Conservation (phyloP, 2,329 filamentous ascomycete genomes). For the Byssoonygena ceratinophila region DNA sequence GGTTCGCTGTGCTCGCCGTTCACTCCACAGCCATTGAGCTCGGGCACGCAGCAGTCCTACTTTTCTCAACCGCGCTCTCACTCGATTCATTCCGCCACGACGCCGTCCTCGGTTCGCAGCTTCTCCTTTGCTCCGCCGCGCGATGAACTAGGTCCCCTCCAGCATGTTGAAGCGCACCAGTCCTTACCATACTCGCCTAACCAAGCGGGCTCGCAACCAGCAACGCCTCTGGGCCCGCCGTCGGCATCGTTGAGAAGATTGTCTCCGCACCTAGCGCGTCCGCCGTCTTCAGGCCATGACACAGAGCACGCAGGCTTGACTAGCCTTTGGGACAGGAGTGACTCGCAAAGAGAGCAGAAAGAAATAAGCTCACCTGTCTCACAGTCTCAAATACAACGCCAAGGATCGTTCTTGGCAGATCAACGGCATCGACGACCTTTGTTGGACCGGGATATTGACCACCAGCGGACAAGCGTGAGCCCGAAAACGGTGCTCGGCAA, state of each 20-base stretch:
- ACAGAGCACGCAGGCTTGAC: conserved; percentile 25
- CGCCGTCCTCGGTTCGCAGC: conserved; percentile 15
- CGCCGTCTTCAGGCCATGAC: conserved; percentile 31
- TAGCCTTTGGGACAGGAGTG: conserved; percentile 25
- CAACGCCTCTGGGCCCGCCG: conserved; percentile 38
- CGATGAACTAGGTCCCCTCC: conserved; percentile 4
- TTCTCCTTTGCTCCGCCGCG: conserved; percentile 12
- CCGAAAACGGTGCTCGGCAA: conserved; percentile 48
- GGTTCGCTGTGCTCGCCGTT: conserved; percentile 31
- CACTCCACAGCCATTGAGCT: conserved; percentile 29
- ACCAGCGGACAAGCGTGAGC: conserved; percentile 63
- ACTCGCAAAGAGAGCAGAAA: conserved; percentile 20
- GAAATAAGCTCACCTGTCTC: conserved; percentile 25
- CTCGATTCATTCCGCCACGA: conserved; percentile 15
- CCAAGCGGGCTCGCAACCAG: conserved; percentile 10
- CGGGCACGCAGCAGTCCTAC: conserved; percentile 29
- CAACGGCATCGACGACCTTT: conserved; percentile 29
- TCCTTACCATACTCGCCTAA: conserved; percentile 4
- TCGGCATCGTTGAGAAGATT: conserved; percentile 26
- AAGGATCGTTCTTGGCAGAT: conserved; percentile 32
- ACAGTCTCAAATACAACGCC: conserved; percentile 28
- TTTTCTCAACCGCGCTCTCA: conserved; percentile 23
- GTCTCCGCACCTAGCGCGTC: conserved; percentile 30
- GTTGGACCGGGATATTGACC: conserved; percentile 50
- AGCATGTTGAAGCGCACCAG: conserved; percentile 2